Evolutionary conservation across 75 land plant species (phyloP).

Genomic region (Cunninghamia lanceolata): DNA sequence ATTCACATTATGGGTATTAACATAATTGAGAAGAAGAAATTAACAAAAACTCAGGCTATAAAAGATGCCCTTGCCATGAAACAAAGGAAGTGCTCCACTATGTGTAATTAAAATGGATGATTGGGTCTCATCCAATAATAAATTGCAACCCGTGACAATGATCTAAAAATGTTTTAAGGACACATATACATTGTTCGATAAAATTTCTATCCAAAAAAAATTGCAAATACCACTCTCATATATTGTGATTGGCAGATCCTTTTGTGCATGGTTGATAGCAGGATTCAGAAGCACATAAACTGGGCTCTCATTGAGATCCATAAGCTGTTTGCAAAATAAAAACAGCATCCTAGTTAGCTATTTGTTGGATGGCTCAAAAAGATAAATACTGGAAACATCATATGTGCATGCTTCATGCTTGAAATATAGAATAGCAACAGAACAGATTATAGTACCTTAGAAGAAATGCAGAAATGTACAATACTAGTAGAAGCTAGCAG

Average conservation of each 20-base stretch:
- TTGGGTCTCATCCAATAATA: not conserved
- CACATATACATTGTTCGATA: not conserved
- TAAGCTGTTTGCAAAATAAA: conserved; percentile 36
- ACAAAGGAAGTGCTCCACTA: not conserved
- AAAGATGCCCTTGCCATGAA: not conserved
- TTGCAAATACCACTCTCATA: conserved; percentile 83
- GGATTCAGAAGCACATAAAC: conserved; percentile 93
- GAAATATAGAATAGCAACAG: not conserved
- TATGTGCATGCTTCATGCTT: not conserved
- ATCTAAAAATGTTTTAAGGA: not conserved
- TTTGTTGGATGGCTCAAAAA: not conserved
- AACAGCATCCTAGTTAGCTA: not conserved
- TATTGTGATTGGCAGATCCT: conserved; percentile 91
- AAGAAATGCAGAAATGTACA: not conserved
- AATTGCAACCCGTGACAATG: not conserved
- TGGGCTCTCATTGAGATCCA: conserved; percentile 99
- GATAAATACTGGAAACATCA: not conserved
- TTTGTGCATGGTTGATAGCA: conserved; percentile 85
- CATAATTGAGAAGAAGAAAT: not conserved
- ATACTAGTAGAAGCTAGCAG: not conserved
- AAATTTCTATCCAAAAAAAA: not conserved
- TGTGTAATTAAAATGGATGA: not conserved
- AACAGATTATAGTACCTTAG: not conserved
- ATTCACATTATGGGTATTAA: not conserved
- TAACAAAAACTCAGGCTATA: not conserved